Evolutionary conservation across 108 stramenopile species (phyloP).

Genomic region (Pseudonitzschia multistriata): DNA sequence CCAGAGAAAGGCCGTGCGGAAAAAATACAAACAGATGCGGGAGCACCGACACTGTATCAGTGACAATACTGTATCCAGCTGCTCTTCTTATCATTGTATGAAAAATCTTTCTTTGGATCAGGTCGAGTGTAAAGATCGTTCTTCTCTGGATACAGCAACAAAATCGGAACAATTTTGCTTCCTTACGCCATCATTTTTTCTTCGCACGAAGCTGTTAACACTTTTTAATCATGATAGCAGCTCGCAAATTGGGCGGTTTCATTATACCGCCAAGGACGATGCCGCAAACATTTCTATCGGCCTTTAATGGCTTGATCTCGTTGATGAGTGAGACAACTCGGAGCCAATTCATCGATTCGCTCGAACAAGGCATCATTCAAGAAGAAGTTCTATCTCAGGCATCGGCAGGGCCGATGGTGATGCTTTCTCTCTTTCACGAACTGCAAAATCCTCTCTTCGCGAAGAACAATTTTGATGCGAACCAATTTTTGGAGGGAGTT

Average conservation of each 20-base stretch:
- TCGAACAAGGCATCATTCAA: slow-evolving; percentile 59
- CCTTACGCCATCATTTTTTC: not conserved
- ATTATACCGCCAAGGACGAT: slow-evolving; percentile 36
- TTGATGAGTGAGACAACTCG: slow-evolving; percentile 31
- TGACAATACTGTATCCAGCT: too few relatives aligned
- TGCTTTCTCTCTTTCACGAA: slow-evolving; percentile 64
- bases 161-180: not conserved
- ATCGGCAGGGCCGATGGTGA: slow-evolving; percentile 52
- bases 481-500: slow-evolving; percentile 64
- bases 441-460: slow-evolving; percentile 61
- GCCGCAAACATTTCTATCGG: slow-evolving; percentile 31
- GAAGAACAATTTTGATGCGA: slow-evolving; percentile 50
- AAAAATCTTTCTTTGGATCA: too few relatives aligned
- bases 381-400: slow-evolving; percentile 59
- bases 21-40: too few relatives aligned
- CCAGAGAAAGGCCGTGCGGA: too few relatives aligned
- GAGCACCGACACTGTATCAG: too few relatives aligned
- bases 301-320: slow-evolving; percentile 19
- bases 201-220: too few relatives aligned
- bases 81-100: too few relatives aligned
- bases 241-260: slow-evolving; percentile 28
- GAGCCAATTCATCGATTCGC: slow-evolving; percentile 19
- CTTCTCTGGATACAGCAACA: not conserved
- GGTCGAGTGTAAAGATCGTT: too few relatives aligned
- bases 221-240: not conserved